Evolutionary conservation across 1,284 basidiomycete genomes (phyloP).

Genomic region (Moesziomyces parantarcticus): DNA sequence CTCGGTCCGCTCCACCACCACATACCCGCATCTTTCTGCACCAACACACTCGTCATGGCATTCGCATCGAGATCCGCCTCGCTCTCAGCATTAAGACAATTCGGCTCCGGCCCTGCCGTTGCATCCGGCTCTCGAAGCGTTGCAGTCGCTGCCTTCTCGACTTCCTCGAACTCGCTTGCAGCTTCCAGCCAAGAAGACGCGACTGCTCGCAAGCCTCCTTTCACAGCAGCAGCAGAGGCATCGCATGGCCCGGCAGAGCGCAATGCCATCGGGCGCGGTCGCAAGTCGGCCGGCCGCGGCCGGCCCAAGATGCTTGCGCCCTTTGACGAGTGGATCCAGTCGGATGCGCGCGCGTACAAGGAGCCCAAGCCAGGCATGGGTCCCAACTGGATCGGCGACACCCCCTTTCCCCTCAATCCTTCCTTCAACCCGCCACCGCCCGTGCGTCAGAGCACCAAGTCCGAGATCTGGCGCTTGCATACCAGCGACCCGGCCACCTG

Average conservation of each 20-base stretch:
- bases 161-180: conserved; percentile 23
- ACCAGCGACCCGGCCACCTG: conserved; percentile 49
- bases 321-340: conserved; percentile 57
- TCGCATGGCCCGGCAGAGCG: conserved; percentile 20
- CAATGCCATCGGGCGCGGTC: conserved; percentile 35
- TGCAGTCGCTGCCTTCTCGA: conserved; percentile 23
- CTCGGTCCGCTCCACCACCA: background rate
- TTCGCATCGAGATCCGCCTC: conserved; percentile 31
- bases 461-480: conserved; percentile 63
- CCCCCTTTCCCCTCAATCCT: conserved; percentile 66
- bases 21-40: background rate
- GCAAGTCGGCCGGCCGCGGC: conserved; percentile 39
- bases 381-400: conserved; percentile 64
- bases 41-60: conserved; percentile 10
- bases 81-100: conserved; percentile 17
- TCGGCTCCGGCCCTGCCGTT: conserved; percentile 32
- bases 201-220: conserved; percentile 35
- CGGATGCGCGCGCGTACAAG: conserved; percentile 54
- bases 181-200: conserved; percentile 28
- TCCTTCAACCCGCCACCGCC: conserved; percentile 64
- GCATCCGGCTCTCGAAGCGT: conserved; percentile 39
- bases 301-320: conserved; percentile 48
- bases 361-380: conserved; percentile 56
- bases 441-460: conserved; percentile 51
- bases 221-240: conserved; percentile 30